Conservation (phyloP, 2,329 filamentous ascomycete genomes). For the Arachnopeziza araneosa region DNA sequence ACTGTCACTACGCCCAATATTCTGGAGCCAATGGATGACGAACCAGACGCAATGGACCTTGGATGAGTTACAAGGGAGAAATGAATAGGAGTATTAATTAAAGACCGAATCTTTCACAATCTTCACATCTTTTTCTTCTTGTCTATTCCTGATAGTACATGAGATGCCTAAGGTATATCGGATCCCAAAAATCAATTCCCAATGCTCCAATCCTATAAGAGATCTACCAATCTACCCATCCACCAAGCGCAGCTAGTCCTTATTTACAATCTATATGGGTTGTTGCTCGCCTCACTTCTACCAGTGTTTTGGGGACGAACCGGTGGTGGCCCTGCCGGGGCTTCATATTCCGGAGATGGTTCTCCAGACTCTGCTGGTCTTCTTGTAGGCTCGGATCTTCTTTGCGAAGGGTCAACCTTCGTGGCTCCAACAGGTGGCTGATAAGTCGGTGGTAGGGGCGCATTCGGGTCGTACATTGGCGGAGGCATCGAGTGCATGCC, state of each 20-base stretch:
- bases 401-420: slow-evolving; percentile 51
- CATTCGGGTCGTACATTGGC: slow-evolving; percentile 50
- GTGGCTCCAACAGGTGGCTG: slow-evolving; percentile 43
- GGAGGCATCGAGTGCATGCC: slow-evolving; percentile 50
- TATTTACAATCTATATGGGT: slow-evolving; percentile 29
- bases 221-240: background rate
- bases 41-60: slow-evolving; percentile 64
- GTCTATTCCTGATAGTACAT: slow-evolving; percentile 34
- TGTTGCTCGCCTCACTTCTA: slow-evolving; percentile 25
- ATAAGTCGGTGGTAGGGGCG: slow-evolving; percentile 49
- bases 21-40: slow-evolving; percentile 30
- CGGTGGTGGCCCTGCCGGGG: slow-evolving; percentile 47
- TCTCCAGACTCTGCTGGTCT: slow-evolving; percentile 26
- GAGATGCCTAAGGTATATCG: background rate
- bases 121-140: slow-evolving; percentile 13
- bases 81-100: slow-evolving; percentile 1
- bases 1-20: background rate
- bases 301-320: slow-evolving; percentile 30
- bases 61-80: slow-evolving; percentile 29
- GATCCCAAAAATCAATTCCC: slow-evolving; percentile 11
- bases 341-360: slow-evolving; percentile 33
- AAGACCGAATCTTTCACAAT: slow-evolving; percentile 12
- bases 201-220: slow-evolving; percentile 13
- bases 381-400: slow-evolving; percentile 28
- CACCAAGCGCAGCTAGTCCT: background rate